These are phyloP conservation scores for Fusarium humuli DNA, from an alignment of 2,329 filamentous ascomycete genomes.

Conservation along the genomic window DNA sequence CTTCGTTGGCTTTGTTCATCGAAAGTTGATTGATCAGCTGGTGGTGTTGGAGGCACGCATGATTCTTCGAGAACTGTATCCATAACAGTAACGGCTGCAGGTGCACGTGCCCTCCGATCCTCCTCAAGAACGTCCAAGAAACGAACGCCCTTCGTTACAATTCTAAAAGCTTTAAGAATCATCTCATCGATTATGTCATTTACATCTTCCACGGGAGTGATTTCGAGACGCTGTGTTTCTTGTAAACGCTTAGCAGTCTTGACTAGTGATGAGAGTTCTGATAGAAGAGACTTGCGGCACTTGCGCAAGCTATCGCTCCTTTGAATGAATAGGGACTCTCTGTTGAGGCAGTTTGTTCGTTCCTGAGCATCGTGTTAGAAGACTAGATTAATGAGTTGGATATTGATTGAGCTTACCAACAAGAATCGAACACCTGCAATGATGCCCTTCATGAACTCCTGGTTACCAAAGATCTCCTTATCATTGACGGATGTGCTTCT, in stretches of 20 bases:
- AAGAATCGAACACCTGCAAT: conserved; percentile 93
- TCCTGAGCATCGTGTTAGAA: conserved; percentile 66
- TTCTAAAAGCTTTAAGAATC: conserved; percentile 92
- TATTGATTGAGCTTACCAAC: conserved; percentile 69
- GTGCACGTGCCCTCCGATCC: conserved; percentile 62
- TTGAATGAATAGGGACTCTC: conserved; percentile 81
- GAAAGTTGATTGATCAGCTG: conserved; percentile 67
- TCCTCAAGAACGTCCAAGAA: conserved; percentile 89
- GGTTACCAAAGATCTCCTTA: conserved; percentile 83
- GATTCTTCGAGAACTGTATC: conserved; percentile 69
- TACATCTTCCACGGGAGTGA: conserved; percentile 65
- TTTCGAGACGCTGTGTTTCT: conserved; percentile 70
- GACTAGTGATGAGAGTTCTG: conserved; percentile 89
- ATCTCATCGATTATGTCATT: conserved; percentile 90
- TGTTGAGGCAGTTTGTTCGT: conserved; percentile 85
- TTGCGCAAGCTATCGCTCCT: conserved; percentile 80
- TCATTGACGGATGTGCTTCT: conserved; percentile 81
- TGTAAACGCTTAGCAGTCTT: conserved; percentile 89
- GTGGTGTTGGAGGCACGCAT: conserved; percentile 71
- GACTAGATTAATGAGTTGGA: not conserved
- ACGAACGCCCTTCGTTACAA: conserved; percentile 88
- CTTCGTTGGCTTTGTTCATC: conserved; percentile 52
- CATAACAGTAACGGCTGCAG: conserved; percentile 69
- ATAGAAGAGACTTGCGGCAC: conserved; percentile 86
- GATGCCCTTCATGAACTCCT: conserved; percentile 93